These are phyloP conservation scores for Papiliotrema laurentii DNA, from an alignment of 1,284 basidiomycete genomes.

Conservation along the genomic window DNA sequence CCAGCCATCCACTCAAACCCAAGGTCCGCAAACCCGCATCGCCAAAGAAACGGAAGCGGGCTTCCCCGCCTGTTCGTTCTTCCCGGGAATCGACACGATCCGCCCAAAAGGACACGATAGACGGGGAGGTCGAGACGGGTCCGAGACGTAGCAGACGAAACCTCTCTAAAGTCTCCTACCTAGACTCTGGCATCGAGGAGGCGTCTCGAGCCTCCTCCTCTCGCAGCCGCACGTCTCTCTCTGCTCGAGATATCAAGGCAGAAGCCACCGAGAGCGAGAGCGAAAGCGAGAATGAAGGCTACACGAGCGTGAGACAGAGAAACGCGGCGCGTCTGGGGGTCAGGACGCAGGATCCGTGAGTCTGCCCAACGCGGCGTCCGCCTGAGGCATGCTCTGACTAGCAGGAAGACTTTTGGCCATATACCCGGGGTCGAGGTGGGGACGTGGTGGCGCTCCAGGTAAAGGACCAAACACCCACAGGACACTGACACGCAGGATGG, in stretches of 20 bases:
- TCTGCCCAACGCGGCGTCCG: neutral
- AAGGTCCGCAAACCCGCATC: constrained; percentile 2
- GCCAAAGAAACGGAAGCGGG: neutral
- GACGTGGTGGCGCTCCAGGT: constrained; percentile 32
- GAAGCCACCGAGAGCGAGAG: constrained; percentile 1
- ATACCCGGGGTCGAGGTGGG: constrained; percentile 39
- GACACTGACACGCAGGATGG: constrained; percentile 21
- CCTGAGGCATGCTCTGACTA: neutral
- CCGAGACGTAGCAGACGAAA: too few species aligned
- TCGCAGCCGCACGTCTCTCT: too few species aligned
- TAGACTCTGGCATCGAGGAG: too few species aligned
- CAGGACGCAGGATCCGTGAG: constrained; percentile 35
- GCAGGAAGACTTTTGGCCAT: constrained; percentile 30
- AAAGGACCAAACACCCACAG: too few species aligned
- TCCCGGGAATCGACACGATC: too few species aligned
- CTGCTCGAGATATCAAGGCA: too few species aligned
- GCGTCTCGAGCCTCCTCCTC: too few species aligned
- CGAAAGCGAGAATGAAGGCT: neutral
- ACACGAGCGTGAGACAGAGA: constrained; percentile 13
- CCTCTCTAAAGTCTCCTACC: too few species aligned
- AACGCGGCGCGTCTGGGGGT: constrained; percentile 26
- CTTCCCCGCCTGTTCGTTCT: neutral
- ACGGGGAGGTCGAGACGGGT: too few species aligned
- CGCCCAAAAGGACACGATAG: too few species aligned
- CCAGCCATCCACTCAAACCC: too few species aligned